Percentiles rank a stretch among this genome's conserved stretches.
These are phyloP conservation scores for Stereocaulon alpinum DNA, from an alignment of 495 filamentous ascomycete species.

Conservation along the genomic window DNA sequence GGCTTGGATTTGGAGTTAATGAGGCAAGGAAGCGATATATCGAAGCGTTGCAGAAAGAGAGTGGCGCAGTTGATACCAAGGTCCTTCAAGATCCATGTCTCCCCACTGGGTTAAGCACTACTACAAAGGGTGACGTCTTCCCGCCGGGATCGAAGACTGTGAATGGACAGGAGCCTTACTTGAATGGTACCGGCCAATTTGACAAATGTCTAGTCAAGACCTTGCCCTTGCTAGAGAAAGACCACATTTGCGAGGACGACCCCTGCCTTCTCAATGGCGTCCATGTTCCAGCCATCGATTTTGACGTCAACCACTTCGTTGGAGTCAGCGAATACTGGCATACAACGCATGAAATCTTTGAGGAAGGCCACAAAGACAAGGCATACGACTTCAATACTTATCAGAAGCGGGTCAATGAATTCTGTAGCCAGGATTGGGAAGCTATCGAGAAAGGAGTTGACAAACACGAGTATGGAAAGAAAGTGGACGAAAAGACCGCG, in stretches of 20 bases:
- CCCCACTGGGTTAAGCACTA: slow-evolving; percentile 63
- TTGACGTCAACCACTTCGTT: slow-evolving; percentile 95
- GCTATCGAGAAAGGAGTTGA: slow-evolving; percentile 55
- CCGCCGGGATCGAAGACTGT: slow-evolving; percentile 34
- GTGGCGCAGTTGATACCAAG: slow-evolving; percentile 37
- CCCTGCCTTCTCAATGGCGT: slow-evolving; percentile 84
- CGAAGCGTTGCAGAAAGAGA: slow-evolving; percentile 51
- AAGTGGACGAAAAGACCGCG: slow-evolving; percentile 62
- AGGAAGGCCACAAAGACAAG: slow-evolving; percentile 66
- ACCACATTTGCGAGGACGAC: slow-evolving; percentile 67
- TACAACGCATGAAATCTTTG: slow-evolving; percentile 91
- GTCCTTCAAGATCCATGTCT: slow-evolving; percentile 91
- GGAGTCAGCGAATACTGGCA: slow-evolving; percentile 99
- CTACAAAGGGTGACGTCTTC: slow-evolving; percentile 33
- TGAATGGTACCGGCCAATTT: slow-evolving; percentile 79
- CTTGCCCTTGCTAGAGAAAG: slow-evolving; percentile 81
- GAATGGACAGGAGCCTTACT: slow-evolving; percentile 44
- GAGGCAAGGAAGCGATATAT: slow-evolving; percentile 79
- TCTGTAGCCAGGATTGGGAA: slow-evolving; percentile 76
- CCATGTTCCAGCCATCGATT: slow-evolving; percentile 93
- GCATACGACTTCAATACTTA: slow-evolving; percentile 89
- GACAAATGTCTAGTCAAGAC: slow-evolving; percentile 74
- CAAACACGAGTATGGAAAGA: slow-evolving; percentile 61
- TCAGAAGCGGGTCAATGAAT: slow-evolving; percentile 71
- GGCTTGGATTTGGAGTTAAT: slow-evolving; percentile 92